Base-by-base conservation (phyloP, 768 basidiomycete genomes). In the Trametes coccinea region DNA sequence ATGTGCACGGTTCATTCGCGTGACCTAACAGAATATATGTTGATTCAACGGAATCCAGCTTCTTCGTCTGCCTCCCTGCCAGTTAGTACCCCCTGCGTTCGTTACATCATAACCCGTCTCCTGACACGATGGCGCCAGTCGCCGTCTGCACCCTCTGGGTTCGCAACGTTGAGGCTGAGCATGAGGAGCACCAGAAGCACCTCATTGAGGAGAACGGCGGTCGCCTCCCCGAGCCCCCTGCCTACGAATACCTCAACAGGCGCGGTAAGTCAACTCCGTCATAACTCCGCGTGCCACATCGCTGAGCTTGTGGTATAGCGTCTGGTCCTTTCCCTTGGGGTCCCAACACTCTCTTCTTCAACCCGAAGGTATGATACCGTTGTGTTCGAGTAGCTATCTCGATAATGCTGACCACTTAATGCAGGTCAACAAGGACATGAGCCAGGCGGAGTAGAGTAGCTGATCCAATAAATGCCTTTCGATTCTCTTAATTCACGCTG, bases 251-350 rank as follows among this genome's bases (percentile, higher is more conserved):
- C 78, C 69, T 94, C 74, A 92, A 93, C 78, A 83, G 79, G 69
- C 80, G 92, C 62, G 72, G 71, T 72, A 59, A 30, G 67, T 69
- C 13, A 9, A 43, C 11, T 6, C n/a, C 4, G 5, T 7, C 11
- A n/a, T 30, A 14, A 22, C 22, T 33, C 5, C 43, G 5, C 4
- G 8, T 9, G 29, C 11, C 29, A 17, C 29, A 5, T 16, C 27
- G 44, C 46, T 43, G 8, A 51, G 37, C 37, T 34, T 2, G 11
- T 47, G 4, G 2, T 53, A 3, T 33, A 72, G 69, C 59, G 30
- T 34, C 73, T 61, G 92, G 90, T 74, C 89, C 92, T 43, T 94
- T 82, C 81, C 92, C 92, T 17, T 94, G 92, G 92, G 92, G 92
- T 27, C 74, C 66, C 68, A 94, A 94, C 83, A 82, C 83, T 13